These are phyloP conservation scores for Fusarium heterosporum DNA, from an alignment of 2,329 filamentous ascomycete genomes.

Conservation along the genomic window DNA sequence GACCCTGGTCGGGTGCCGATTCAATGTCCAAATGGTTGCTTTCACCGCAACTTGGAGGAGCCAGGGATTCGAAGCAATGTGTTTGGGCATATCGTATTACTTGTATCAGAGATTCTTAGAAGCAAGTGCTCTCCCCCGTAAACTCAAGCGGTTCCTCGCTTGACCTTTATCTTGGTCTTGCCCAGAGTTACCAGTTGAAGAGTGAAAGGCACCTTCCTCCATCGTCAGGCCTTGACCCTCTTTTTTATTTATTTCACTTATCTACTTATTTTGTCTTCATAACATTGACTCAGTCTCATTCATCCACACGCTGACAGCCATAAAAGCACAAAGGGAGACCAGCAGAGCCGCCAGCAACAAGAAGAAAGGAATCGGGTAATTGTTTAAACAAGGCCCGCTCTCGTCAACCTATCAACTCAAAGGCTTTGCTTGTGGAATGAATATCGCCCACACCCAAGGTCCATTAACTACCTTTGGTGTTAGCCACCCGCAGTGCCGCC, in stretches of 20 bases:
- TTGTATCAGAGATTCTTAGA: not conserved
- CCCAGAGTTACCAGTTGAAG: constrained; percentile 6
- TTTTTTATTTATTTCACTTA: constrained; percentile 19
- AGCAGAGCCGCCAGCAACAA: constrained; percentile 22
- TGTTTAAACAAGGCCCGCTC: constrained; percentile 26
- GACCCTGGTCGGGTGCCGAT: constrained; percentile 40
- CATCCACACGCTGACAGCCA: constrained; percentile 3
- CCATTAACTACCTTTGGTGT: constrained; percentile 16
- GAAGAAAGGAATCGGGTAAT: constrained; percentile 19
- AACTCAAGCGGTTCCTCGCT: constrained; percentile 6
- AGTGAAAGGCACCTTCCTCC: constrained; percentile 14
- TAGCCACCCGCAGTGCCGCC: constrained; percentile 37
- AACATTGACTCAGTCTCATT: constrained; percentile 11
- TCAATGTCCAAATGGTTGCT: constrained; percentile 33
- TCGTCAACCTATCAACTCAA: constrained; percentile 28
- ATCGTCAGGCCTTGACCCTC: constrained; percentile 23
- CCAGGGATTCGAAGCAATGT: constrained; percentile 34
- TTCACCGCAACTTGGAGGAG: constrained; percentile 48
- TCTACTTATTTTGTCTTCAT: constrained; percentile 1
- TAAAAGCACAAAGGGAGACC: constrained; percentile 6
- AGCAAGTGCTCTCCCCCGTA: not conserved
- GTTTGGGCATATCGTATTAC: not conserved
- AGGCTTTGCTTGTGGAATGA: constrained; percentile 37
- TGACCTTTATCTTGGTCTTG: constrained; percentile 6
- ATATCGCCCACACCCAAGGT: constrained; percentile 35